Percentiles rank a stretch among this genome's conserved stretches.
These are phyloP conservation scores for Cnidoscolus chayamansa DNA, from an alignment of 441 rosid genomes.

Conservation along the genomic window DNA sequence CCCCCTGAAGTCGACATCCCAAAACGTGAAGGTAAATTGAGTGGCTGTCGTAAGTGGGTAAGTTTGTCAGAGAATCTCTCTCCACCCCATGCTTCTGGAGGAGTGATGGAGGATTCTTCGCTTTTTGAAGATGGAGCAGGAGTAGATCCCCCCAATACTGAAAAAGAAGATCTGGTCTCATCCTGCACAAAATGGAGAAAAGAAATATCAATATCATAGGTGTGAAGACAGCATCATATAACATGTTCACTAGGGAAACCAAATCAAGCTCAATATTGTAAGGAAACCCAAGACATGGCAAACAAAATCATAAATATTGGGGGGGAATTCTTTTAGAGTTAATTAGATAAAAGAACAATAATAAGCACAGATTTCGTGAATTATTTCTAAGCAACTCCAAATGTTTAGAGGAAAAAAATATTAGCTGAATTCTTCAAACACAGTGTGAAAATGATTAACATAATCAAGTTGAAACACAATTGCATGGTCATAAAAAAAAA, in stretches of 20 bases:
- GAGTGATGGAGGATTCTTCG: conserved; percentile 75
- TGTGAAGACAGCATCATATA: conserved; percentile 4
- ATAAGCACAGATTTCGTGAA: neutral
- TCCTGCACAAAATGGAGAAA: conserved; percentile 43
- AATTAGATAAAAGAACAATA: no score
- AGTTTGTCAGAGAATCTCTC: conserved; percentile 67
- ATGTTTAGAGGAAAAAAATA: neutral
- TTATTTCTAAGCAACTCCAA: conserved; percentile 1
- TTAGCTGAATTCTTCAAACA: no score
- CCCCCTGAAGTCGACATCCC: conserved; percentile 48
- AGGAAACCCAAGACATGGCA: neutral
- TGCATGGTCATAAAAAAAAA: neutral
- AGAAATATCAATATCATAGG: conserved; percentile 4
- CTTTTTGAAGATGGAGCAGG: conserved; percentile 63
- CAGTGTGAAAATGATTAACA: neutral
- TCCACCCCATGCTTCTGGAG: conserved; percentile 99
- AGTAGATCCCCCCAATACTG: conserved; percentile 40
- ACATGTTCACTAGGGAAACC: conserved; percentile 8
- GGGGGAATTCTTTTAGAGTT: no score
- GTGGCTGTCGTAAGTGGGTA: conserved; percentile 48
- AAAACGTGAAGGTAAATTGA: conserved; percentile 55
- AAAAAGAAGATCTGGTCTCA: conserved; percentile 46
- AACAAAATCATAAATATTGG: neutral
- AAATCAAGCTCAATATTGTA: conserved; percentile 5
- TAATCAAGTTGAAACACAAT: neutral